phyloP scores from a whole-genome alignment of 495 filamentous ascomycete genomes.

The Pseudoneurospora amorphoporcata region DNA sequence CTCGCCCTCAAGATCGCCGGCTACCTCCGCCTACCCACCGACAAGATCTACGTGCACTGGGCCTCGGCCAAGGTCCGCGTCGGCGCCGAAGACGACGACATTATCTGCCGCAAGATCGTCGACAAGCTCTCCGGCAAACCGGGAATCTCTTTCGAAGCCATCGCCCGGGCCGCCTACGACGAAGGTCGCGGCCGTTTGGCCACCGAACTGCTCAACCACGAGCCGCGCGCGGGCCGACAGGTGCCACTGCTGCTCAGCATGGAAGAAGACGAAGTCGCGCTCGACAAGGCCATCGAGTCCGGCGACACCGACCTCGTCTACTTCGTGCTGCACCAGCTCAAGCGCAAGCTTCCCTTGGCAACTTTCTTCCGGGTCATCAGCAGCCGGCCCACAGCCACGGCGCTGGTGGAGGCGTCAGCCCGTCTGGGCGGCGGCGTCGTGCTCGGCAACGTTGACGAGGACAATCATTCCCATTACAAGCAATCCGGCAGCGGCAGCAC shows the following conservation, averaged over 20 bases:
- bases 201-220: conserved; percentile 83
- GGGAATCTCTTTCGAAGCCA: conserved; percentile 88
- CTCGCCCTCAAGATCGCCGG: conserved; percentile 84
- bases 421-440: conserved; percentile 19
- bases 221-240: conserved; percentile 86
- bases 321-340: conserved; percentile 79
- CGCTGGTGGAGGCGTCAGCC: conserved; percentile 80
- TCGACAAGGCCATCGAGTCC: conserved; percentile 94
- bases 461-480: conserved; percentile 21
- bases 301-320: conserved; percentile 89
- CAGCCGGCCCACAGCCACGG: conserved; percentile 73
- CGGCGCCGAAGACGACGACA: conserved; percentile 76
- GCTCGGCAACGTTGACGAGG: neutral
- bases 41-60: conserved; percentile 93
- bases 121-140: conserved; percentile 75
- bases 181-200: conserved; percentile 82
- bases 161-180: conserved; percentile 90
- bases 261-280: conserved; percentile 90
- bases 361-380: conserved; percentile 91
- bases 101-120: conserved; percentile 79
- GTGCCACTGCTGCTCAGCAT: conserved; percentile 90
- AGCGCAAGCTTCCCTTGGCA: conserved; percentile 81
- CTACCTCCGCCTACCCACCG: conserved; percentile 76
- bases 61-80: conserved; percentile 85
- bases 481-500: neutral